Base-by-base conservation (phyloP, 192 early-diverging fungal genomes). In the Coemansia sp. region DNA sequence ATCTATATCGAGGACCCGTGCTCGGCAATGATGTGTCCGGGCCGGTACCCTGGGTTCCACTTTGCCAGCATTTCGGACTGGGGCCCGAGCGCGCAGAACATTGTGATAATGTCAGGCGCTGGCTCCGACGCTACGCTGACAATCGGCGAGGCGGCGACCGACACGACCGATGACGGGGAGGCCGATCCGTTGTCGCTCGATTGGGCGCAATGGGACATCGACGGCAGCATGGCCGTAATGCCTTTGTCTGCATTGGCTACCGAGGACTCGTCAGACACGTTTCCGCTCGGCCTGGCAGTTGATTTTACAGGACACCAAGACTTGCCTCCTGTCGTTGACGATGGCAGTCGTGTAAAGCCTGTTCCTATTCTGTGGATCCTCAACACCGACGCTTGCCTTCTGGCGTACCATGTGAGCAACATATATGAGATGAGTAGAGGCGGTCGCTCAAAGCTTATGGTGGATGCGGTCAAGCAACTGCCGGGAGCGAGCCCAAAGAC, bases 171-270 rank as follows among this genome's bases (percentile, higher is more conserved):
- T 5, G 61, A 63, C n/a, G 67, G 70, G 20, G 37, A 26, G 14
- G 52, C 36, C 0, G 65, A 68, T 46, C 60, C 58, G 20, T 61
- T 73, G 31, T 69, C 77, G 47, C 66, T 79, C 23, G 71, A 76
- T 2, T 95, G 91, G 92, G 69, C 75, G 20, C 85, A 78, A 37
- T 91, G 86, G 89, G 75, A 73, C 44, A 78, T 92, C n/a, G 82
- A 79, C 10, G 91, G 90, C 23, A 44, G 46, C 7, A 67, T 81
- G 42, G 77, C 85, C 4, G 71, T 66, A 15, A 70, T 92, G 55
- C 90, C 92, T 12, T 48, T 90, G 15, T 74, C 85, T 12, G 68
- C 66, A 15, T 15, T 76, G 8, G 21, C 21, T 25, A 66, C 84
- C 31, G 50, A 63, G 8, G 83, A 85, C n/a, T 46, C 25, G 4